Base-by-base conservation (phyloP, 306 rosid species). In the Erythrophleum fordii region DNA sequence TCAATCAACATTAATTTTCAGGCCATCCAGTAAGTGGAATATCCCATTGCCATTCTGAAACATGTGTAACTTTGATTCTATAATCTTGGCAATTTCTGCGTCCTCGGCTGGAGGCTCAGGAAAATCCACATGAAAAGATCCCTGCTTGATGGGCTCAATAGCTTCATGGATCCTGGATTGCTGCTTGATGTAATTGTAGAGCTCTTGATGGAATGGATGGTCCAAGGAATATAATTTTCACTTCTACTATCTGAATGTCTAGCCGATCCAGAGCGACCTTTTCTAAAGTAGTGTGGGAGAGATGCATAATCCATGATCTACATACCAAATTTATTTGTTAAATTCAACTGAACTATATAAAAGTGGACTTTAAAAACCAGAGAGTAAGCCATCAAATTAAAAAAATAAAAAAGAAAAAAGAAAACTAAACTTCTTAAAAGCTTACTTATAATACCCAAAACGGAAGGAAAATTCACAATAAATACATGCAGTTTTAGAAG, bases 191-290 rank as follows among this genome's bases (percentile, higher is more conserved):
- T 90, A 86, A 80, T 83, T 77, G 85, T 93, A 93, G 76, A 95
- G 96, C 85, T 89, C 82, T 85, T 89, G 96, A 81, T 95, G 99
- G 84, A 95, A 93, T 28, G 88, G 88, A 71, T 95, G 98, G 78
- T 91, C 98, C 83, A 87, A 62, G 77, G 99, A 90, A 86, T 77
- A 95, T 92, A 93, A 88, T 79, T 89, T 56, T 85, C 87, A 49
- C 60, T 61, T 72, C 92, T 92, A 65, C 80, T 73, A 20, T 75
- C 87, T 41, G 89, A 81, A 80, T 77, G 83, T 41, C 68, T 86
- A 48, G 99, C n/a, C 45, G 95, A 87, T 72, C 93, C 90, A 0
- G 93, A 91, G 31, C 95, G 92, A 80, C 86, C 97, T 68, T 28
- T 84, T 89, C 52, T 86, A 83, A 92, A 92, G 88, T 92, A 95